Evolutionary conservation across 176 grass and related monocot species (phyloP).

Genomic region (Leersia perrieri): DNA sequence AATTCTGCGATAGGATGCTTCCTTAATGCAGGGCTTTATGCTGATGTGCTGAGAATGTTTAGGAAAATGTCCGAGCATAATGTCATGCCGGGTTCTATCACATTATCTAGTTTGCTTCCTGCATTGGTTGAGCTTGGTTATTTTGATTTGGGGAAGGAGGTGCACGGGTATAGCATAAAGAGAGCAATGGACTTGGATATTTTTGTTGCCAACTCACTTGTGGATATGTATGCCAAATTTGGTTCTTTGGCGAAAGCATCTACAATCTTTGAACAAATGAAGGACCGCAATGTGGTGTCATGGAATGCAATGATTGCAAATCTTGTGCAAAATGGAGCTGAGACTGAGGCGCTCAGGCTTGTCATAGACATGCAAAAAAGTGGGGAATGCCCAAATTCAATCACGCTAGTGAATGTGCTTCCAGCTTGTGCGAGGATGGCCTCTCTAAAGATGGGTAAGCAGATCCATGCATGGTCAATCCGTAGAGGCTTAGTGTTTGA

Average conservation of each 20-base stretch:
- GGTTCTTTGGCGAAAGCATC: conserved; percentile 49
- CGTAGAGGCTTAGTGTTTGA: conserved; percentile 52
- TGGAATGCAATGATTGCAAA: conserved; percentile 88
- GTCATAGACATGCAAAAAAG: conserved; percentile 57
- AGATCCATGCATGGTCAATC: conserved; percentile 75
- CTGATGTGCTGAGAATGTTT: conserved; percentile 49
- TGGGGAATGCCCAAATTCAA: conserved; percentile 58
- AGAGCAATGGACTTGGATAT: conserved; percentile 53
- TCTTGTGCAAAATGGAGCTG: conserved; percentile 62
- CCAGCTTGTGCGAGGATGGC: conserved; percentile 76
- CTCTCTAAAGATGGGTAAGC: conserved; percentile 63
- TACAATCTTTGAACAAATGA: conserved; percentile 56
- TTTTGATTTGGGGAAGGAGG: conserved; percentile 58
- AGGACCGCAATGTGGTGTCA: conserved; percentile 51
- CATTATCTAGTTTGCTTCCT: conserved; percentile 66
- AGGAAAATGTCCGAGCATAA: conserved; percentile 39
- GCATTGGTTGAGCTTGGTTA: conserved; percentile 65
- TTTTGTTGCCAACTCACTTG: conserved; percentile 67
- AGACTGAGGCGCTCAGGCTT: conserved; percentile 53
- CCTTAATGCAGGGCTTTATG: conserved; percentile 43
- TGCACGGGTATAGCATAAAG: conserved; percentile 59
- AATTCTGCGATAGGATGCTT: conserved; percentile 70
- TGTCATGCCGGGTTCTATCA: conserved; percentile 52
- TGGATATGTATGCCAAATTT: conserved; percentile 94
- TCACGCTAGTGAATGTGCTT: conserved; percentile 71